phyloP scores from a whole-genome alignment of 495 filamentous ascomycete genomes.

The Lasiosphaeria ovina region DNA sequence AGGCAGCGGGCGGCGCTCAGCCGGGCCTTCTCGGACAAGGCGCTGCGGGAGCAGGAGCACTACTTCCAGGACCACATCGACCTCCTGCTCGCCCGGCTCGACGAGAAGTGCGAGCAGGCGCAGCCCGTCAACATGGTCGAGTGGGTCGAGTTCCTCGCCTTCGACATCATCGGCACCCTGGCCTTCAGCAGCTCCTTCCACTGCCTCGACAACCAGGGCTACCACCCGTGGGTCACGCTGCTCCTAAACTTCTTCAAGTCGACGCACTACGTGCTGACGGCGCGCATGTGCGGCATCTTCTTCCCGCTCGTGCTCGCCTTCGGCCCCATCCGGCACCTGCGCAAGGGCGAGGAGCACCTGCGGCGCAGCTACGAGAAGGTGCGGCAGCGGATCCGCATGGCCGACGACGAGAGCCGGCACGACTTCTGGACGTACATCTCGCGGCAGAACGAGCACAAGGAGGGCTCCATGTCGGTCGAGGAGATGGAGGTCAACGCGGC shows the following conservation, averaged over 20 bases:
- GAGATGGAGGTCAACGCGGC: slow-evolving; percentile 44
- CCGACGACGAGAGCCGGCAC: slow-evolving; percentile 20
- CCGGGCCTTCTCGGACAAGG: slow-evolving; percentile 49
- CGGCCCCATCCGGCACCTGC: slow-evolving; percentile 30
- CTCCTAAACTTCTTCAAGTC: slow-evolving; percentile 32
- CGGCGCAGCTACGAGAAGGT: slow-evolving; percentile 40
- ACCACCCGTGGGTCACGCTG: slow-evolving; percentile 44
- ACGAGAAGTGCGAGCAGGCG: slow-evolving; percentile 15
- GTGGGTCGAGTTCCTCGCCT: slow-evolving; percentile 53
- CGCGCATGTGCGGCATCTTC: slow-evolving; percentile 27
- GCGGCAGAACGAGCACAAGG: slow-evolving; percentile 21
- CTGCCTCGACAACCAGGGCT: slow-evolving; percentile 42
- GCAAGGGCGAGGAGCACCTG: slow-evolving; percentile 29
- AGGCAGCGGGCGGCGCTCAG: slow-evolving; percentile 41
- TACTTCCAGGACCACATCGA: slow-evolving; percentile 38
- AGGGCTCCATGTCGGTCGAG: slow-evolving; percentile 6
- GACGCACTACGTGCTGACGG: slow-evolving; percentile 22
- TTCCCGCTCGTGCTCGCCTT: slow-evolving; percentile 24
- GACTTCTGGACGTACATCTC: slow-evolving; percentile 43
- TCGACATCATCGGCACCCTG: slow-evolving; percentile 60
- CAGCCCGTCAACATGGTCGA: slow-evolving; percentile 36
- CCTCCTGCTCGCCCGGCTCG: slow-evolving; percentile 21
- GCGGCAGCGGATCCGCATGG: slow-evolving; percentile 28
- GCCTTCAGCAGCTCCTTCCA: slow-evolving; percentile 52
- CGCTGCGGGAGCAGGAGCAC: slow-evolving; percentile 39